phyloP scores from a whole-genome alignment of 2,329 filamentous ascomycete genomes.

The Ophiocordyceps sinensis region DNA sequence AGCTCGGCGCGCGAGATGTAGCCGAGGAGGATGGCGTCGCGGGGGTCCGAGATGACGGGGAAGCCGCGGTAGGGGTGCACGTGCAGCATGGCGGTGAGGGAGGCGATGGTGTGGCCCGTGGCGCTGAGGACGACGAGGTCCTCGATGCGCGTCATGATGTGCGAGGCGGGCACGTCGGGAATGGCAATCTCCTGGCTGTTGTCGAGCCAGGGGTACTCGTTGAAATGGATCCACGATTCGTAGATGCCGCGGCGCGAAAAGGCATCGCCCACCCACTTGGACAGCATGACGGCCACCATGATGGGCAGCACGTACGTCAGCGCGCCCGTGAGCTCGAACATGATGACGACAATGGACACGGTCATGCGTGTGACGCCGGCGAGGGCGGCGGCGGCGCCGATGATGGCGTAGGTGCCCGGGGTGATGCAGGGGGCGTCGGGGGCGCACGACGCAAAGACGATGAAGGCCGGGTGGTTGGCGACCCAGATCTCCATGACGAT shows the following conservation, averaged over 20 bases:
- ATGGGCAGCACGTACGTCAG: slow-evolving; percentile 93
- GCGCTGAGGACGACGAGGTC: slow-evolving; percentile 59
- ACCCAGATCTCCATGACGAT: slow-evolving; percentile 60
- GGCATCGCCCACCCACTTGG: slow-evolving; percentile 90
- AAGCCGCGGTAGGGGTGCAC: slow-evolving; percentile 61
- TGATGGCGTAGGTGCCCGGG: slow-evolving; percentile 89
- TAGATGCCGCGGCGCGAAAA: slow-evolving; percentile 88
- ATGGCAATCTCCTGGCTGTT: slow-evolving; percentile 96
- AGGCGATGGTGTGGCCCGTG: slow-evolving; percentile 63
- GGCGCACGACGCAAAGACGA: slow-evolving; percentile 78
- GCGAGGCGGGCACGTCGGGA: slow-evolving; percentile 84
- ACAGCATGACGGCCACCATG: slow-evolving; percentile 94
- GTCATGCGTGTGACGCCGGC: slow-evolving; percentile 98
- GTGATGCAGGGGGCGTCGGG: slow-evolving; percentile 94
- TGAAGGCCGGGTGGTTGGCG: slow-evolving; percentile 66
- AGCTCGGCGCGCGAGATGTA: slow-evolving; percentile 91
- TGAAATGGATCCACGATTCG: slow-evolving; percentile 98
- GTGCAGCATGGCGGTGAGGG: slow-evolving; percentile 45
- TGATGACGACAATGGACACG: slow-evolving; percentile 93
- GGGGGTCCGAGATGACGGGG: slow-evolving; percentile 67
- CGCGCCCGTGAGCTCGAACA: slow-evolving; percentile 98
- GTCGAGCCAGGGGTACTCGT: slow-evolving; percentile 90
- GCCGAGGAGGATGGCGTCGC: slow-evolving; percentile 61
- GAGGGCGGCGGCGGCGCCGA: slow-evolving; percentile 80
- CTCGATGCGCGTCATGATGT: slow-evolving; percentile 73